Evolutionary conservation across 352 stramenopile species (phyloP).

Genomic region (Albugo candida): DNA sequence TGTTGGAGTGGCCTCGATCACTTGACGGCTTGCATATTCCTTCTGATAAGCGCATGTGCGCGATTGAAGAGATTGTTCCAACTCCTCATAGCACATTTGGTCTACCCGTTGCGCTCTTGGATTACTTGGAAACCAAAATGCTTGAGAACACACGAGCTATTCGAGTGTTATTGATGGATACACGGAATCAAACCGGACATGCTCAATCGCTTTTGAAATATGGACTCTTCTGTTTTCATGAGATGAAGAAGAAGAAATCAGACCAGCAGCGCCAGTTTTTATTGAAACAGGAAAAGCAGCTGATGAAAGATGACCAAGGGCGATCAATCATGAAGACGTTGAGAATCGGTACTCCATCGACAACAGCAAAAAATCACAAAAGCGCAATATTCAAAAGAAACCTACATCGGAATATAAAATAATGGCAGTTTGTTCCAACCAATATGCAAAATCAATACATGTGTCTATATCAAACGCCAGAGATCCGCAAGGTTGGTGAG

Average conservation of each 20-base stretch:
- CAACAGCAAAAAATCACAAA: slow-evolving; percentile 1
- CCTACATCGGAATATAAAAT: slow-evolving; percentile 58
- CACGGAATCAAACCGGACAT: slow-evolving; percentile 11
- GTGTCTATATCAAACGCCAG: slow-evolving; percentile 23
- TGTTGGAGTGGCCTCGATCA: too few relatives aligned
- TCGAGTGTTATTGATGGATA: slow-evolving; percentile 15
- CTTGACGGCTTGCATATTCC: too few relatives aligned
- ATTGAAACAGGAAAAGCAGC: slow-evolving; percentile 50
- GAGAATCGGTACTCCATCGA: neutral
- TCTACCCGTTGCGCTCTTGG: slow-evolving; percentile 45
- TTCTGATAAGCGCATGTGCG: slow-evolving; percentile 18
- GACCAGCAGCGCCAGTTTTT: slow-evolving; percentile 57
- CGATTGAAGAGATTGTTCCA: slow-evolving; percentile 57
- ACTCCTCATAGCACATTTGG: slow-evolving; percentile 54
- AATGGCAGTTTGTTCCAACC: slow-evolving; percentile 63
- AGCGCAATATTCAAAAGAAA: slow-evolving; percentile 54
- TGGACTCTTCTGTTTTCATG: slow-evolving; percentile 17
- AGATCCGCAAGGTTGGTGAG: neutral
- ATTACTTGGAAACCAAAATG: slow-evolving; percentile 47
- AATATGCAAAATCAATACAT: slow-evolving; percentile 79
- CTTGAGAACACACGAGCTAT: slow-evolving; percentile 20
- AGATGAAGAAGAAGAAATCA: slow-evolving; percentile 51
- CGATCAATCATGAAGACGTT: slow-evolving; percentile 6
- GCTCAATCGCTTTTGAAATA: too few relatives aligned
- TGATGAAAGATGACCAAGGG: slow-evolving; percentile 29